Base-by-base conservation (phyloP, 2,329 filamentous ascomycete species). In the Grosmannia clavigera region DNA sequence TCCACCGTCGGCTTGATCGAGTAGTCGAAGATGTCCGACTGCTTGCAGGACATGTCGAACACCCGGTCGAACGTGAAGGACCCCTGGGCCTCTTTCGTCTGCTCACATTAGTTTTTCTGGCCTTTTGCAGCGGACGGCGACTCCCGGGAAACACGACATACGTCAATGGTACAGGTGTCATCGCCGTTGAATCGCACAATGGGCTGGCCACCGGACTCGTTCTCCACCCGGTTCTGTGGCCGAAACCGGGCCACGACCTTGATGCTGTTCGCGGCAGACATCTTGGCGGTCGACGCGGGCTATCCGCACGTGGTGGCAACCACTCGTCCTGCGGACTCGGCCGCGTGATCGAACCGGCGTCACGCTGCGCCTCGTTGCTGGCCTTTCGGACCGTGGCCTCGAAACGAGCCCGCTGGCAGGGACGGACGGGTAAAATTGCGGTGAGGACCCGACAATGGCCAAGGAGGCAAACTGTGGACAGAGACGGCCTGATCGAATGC, bases 171-270 rank as follows among this genome's bases (percentile, higher is more conserved):
- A 76, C 92, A 96, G 70, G 92, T 95, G 72, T 97, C 92, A 60
- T 92, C 87, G 67, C 86, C 85, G 71, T 89, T 85, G 73, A 99
- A 97, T 57, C 81, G 78, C 64, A 99, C 94, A 67, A 99, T 92
- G 64, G 92, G 88, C 75, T 94, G 86, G 73, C 92, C 92, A 73
- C 91, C 91, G 70, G 87, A 92, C 63, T 86, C 85, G 71, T 95
- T 81, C 79, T 99, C 94, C 74, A 94, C 76, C 77, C 90, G 90
- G 80, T 99, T 99, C 77, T 96, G 92, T 68, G 94, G 94, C 71
- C 94, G 85, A 77, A 99, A 99, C 70, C 94, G 90, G 79, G 92
- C 92, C 73, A 99, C 92, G 73, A 99, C 94, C 89, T 82, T 86
- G 79, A 87, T 86, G 70, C 79, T 85, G 71, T 84, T 83, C 68